Evolutionary conservation across 192 early-diverging fungal species (phyloP).

Genomic region (Entrophospora sp.): DNA sequence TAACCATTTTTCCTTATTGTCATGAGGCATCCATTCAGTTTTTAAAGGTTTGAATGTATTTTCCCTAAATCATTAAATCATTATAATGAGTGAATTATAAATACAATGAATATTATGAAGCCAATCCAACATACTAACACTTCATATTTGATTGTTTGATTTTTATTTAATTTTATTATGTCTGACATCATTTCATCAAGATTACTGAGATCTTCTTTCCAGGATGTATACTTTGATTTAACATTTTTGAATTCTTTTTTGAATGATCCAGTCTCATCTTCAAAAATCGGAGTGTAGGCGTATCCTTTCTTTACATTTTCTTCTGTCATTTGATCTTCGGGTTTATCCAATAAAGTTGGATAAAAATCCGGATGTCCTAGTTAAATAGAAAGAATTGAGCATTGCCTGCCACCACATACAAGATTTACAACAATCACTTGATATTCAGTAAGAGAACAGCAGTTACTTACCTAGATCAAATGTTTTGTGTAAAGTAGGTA

Average conservation of each 20-base stretch:
- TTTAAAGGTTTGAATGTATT: slow-evolving; percentile 39
- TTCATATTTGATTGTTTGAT: slow-evolving; percentile 21
- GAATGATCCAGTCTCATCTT: slow-evolving; percentile 46
- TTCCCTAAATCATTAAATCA: slow-evolving; percentile 21
- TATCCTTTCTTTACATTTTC: slow-evolving; percentile 49
- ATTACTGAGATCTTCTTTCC: too few relatives aligned
- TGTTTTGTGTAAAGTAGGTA: neutral
- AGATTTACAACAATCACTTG: neutral
- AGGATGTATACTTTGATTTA: too few relatives aligned
- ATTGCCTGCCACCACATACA: neutral
- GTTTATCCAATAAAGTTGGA: slow-evolving; percentile 30
- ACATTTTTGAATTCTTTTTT: too few relatives aligned
- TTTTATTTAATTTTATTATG: slow-evolving; percentile 28
- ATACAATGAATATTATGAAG: neutral
- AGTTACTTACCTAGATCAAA: neutral
- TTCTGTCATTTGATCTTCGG: slow-evolving; percentile 44
- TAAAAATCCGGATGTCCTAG: slow-evolving; percentile 39
- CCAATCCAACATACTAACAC: slow-evolving; percentile 19
- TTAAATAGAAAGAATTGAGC: too few relatives aligned
- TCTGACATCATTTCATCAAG: slow-evolving; percentile 25
- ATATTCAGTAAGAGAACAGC: neutral
- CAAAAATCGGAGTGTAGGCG: slow-evolving; percentile 33
- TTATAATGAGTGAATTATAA: neutral
- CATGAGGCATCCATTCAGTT: slow-evolving; percentile 32
- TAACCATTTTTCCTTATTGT: slow-evolving; percentile 49